Base-by-base conservation (phyloP, 371 early-diverging fungal genomes). In the Syncephalastrum sp. region DNA sequence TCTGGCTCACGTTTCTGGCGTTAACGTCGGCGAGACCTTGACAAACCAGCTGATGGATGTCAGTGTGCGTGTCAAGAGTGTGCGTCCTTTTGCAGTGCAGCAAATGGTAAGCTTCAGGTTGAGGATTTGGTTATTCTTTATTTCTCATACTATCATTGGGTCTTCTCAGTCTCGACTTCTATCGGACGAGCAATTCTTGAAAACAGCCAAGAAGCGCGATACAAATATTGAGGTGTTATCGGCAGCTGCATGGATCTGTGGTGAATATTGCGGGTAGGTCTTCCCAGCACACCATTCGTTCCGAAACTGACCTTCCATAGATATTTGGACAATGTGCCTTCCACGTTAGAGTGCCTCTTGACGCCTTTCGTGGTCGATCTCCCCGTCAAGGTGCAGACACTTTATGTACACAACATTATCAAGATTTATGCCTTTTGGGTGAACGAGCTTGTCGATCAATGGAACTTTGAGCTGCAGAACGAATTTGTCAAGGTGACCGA, bases 201-300 rank as follows among this genome's bases (percentile, higher is more conserved):
- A 88, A 21, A 81, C 87, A 10, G 81, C 79, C 4, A 80, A 73
- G 21, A 73, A 75, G 25, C 82, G 85, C 23, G 82, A 83, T 49
- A 82, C 90, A 8, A 90, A 92, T 60, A 75, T 88, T 15, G 82
- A 85, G 58, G 89, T 95, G 0, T 67, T 96, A 14, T 82, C 86
- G 38, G 93, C 93, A 12, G 94, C 96, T 7, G 94, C 94, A 1
- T 96, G 92, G 88, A 86, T 95, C 33, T 79, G 88, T 43, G 96
- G 96, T 38, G 96, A 96, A 69, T 94, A 91, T 65, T 87, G 89
- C 73, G 74, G 80, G 60, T 81, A 58, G 25, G 53, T 48, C 27
- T 5, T 33, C 17, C 33, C 43, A 60, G 17, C 12, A 48, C 13
- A 3, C 17, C 42, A 1, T 16, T 21, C 23, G 21, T 21, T 21